These are phyloP conservation scores for Chytriomyces hyalinus DNA, from an alignment of 192 early-diverging fungal species.

Conservation along the genomic window DNA sequence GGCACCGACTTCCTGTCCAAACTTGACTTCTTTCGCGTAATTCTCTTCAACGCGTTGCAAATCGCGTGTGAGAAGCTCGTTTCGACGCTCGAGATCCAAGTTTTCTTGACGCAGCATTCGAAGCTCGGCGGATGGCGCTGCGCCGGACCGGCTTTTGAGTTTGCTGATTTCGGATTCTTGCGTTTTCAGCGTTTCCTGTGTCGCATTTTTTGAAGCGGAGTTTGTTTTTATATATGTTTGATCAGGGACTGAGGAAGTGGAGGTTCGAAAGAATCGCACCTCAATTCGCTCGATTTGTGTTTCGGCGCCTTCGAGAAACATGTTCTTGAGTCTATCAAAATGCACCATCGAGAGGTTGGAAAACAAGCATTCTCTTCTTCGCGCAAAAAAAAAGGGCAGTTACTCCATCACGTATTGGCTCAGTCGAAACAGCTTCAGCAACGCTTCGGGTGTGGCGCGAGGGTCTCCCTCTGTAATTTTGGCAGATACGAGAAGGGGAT, in stretches of 20 bases:
- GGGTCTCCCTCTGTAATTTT: constrained; percentile 33
- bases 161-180: constrained; percentile 37
- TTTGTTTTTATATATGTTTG: not conserved
- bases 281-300: constrained; percentile 41
- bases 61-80: constrained; percentile 42
- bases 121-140: constrained; percentile 39
- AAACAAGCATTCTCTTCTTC: not conserved
- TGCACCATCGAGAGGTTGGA: not conserved
- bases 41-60: constrained; percentile 46
- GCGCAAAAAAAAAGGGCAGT: not conserved
- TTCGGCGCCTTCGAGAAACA: constrained; percentile 49
- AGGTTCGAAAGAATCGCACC: constrained; percentile 18
- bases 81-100: constrained; percentile 50
- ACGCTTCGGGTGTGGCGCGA: constrained; percentile 43
- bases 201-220: not conserved
- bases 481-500: constrained; percentile 35
- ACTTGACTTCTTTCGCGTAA: constrained; percentile 43
- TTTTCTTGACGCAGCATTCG: constrained; percentile 47
- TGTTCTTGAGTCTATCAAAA: constrained; percentile 50
- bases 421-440: constrained; percentile 51
- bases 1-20: constrained; percentile 33
- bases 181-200: constrained; percentile 32
- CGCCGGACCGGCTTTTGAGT: constrained; percentile 37
- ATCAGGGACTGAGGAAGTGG: not conserved
- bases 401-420: constrained; percentile 59